Evolutionary conservation across 1,284 basidiomycete genomes (phyloP), one percentile per base, ranked within the genome.

Genomic region (Ceratobasidium sp.): DNA sequence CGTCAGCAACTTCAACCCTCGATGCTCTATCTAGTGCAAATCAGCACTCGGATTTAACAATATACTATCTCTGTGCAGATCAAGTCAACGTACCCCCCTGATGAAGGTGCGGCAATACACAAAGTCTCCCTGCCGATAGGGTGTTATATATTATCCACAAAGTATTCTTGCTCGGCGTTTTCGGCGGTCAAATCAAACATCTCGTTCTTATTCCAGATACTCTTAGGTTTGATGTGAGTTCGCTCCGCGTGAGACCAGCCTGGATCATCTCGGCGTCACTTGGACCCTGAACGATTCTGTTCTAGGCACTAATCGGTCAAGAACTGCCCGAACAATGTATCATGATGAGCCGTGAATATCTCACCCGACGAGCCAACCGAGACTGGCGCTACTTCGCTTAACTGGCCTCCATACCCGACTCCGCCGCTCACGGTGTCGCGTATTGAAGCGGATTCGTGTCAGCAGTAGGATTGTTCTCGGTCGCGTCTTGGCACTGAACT

Each of bases 341-440:
- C 61, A 44, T 64, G 17, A 44, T 64, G 40, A 7, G 10, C 28
- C 38, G 40, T 40, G 61, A 64, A 38, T 17, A 15, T 20, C 61
- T 64, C 61, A 64, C 42, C 40, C 61, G 40, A 44, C 10, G 40
- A 64, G n/a, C 20, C 40, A 64, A 20, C 38, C 38, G 61, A 64
- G 61, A 3, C 13, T 2, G 26, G n/a, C 20, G 38, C 20, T 64
- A 44, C 20, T 20, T 64, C 61, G 61, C 38, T 40, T 44, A 44
- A n/a, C 5, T 12, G n/a, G 23, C 10, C 40, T 17, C 42, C 28
- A 26, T 44, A 40, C 5, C 61, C 61, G 61, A 64, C 40, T 64
- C 28, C 38, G 61, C 61, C 61, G 61, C 17, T 40, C 12, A 33
- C 20, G 9, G 15, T 12, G 17, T 42, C 61, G 61, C 61, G 40